Percentiles rank a stretch among this genome's conserved stretches.
These are phyloP conservation scores for Puccinia horiana DNA, from an alignment of 1,284 basidiomycete species.

Conservation along the genomic window DNA sequence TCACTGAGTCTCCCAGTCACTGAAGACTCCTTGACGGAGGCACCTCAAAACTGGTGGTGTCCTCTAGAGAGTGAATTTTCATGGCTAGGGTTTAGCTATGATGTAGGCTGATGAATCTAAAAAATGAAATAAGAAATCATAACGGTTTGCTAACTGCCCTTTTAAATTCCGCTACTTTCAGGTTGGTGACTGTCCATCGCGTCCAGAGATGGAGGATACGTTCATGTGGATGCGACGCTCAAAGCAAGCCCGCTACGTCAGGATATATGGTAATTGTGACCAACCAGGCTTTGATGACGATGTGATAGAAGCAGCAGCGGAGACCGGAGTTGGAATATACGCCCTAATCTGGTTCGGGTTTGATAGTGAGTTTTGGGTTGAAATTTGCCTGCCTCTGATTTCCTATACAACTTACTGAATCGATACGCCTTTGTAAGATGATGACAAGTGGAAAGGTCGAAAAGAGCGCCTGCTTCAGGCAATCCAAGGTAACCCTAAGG, in stretches of 20 bases:
- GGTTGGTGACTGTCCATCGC: conserved; percentile 34
- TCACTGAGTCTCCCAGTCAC: not conserved
- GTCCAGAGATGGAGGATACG: conserved; percentile 58
- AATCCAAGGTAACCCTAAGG: conserved; percentile 65
- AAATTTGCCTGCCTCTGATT: not conserved
- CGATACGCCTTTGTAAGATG: conserved; percentile 36
- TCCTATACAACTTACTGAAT: not conserved
- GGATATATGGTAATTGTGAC: conserved; percentile 71
- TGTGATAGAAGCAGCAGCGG: conserved; percentile 72
- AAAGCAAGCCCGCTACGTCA: conserved; percentile 70
- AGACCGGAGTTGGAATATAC: conserved; percentile 70
- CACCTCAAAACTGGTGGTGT: conserved; percentile 41
- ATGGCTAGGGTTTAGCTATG: conserved; percentile 48
- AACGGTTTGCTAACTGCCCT: not conserved
- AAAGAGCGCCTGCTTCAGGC: conserved; percentile 65
- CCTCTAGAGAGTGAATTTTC: conserved; percentile 16
- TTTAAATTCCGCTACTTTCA: not conserved
- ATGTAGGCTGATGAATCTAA: not conserved
- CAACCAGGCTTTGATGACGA: conserved; percentile 61
- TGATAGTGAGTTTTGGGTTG: conserved; percentile 56
- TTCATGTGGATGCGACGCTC: conserved; percentile 67
- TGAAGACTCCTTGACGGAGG: not conserved
- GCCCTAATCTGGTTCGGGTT: conserved; percentile 70
- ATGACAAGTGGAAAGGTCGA: conserved; percentile 65
- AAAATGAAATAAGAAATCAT: too few species aligned